Evolutionary conservation across 306 rosid species (phyloP), one percentile per base, ranked within the genome.

Genomic region (Inga oerstediana): DNA sequence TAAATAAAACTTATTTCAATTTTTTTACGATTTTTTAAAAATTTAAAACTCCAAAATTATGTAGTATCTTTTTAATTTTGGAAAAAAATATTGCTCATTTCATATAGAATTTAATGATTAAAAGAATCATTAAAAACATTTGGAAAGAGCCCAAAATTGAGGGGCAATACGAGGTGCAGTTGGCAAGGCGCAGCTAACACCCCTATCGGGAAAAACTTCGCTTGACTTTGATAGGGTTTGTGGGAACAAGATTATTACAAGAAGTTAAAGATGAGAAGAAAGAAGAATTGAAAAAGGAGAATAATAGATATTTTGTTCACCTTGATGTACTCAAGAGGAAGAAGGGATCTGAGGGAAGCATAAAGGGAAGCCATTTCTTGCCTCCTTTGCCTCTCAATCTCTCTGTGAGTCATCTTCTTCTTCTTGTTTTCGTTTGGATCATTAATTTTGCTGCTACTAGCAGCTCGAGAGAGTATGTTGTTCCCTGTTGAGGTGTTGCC

Each of bases 361-460:
- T 84, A 81, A 22, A 85, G 88, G 46, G 85, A 78, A 71, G 92
- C 84, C 97, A 92, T 92, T 84, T 91, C 97, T 88, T 91, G 90
- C 87, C 97, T 89, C 77, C 97, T 89, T 85, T 82, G 86, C 80
- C 90, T 90, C 83, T 92, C 97, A 56, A 82, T 88, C 48, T 90
- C 97, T 64, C 88, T 89, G 46, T 90, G 97, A 76, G 84, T 83
- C 82, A 78, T 82, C 78, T 83, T 89, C 86, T 82, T 87, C 70
- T 84, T 88, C 58, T 75, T 80, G 71, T 75, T 44, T 1, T 85
- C 84, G 34, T 74, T 84, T 22, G 80, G 75, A 74, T 58, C 32
- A 15, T 49, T 41, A 14, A 48, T 52, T 22, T 22, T 22, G 10
- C 27, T 22, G 11, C 27, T 59, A 14, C 66, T 59, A 24, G 62